phyloP scores from a whole-genome alignment of 768 basidiomycete species.

The Agrocybe praecox region DNA sequence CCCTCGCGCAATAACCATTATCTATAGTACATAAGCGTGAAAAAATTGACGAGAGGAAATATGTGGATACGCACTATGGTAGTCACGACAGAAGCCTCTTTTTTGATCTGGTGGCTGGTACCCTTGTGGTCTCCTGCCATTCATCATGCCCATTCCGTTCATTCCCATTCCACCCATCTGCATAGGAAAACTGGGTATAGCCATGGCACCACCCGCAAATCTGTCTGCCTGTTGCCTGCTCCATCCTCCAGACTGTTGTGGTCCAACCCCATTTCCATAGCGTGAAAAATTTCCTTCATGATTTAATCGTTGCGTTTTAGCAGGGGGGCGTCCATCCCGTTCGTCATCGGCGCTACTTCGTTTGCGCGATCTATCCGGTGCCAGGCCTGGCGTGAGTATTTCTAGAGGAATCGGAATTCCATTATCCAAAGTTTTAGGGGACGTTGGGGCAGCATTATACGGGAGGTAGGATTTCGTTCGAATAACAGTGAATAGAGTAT shows the following conservation, averaged over 20 bases:
- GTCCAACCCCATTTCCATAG: slow-evolving; percentile 43
- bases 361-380: slow-evolving; percentile 58
- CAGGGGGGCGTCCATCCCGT: slow-evolving; percentile 54
- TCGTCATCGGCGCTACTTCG: slow-evolving; percentile 67
- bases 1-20: slow-evolving; percentile 88
- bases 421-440: slow-evolving; percentile 49
- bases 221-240: slow-evolving; percentile 39
- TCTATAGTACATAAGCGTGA: slow-evolving; percentile 46
- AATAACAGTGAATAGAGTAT: slow-evolving; percentile 83
- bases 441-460: slow-evolving; percentile 50
- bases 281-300: slow-evolving; percentile 70
- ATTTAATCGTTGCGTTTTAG: slow-evolving; percentile 73
- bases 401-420: slow-evolving; percentile 86
- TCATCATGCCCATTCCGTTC: slow-evolving; percentile 37
- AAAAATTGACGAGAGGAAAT: slow-evolving; percentile 14
- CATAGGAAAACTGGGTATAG: slow-evolving; percentile 12
- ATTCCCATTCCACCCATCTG: slow-evolving; percentile 29
- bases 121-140: slow-evolving; percentile 50
- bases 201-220: slow-evolving; percentile 31
- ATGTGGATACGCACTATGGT: slow-evolving; percentile 71
- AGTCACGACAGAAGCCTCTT: slow-evolving; percentile 86
- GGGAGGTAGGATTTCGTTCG: slow-evolving; percentile 86
- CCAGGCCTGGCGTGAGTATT: slow-evolving; percentile 44
- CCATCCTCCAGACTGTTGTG: slow-evolving; percentile 46
- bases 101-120: slow-evolving; percentile 77